Evolutionary conservation across 495 filamentous ascomycete genomes (phyloP).

Genomic region (Cryomyces minteri): DNA sequence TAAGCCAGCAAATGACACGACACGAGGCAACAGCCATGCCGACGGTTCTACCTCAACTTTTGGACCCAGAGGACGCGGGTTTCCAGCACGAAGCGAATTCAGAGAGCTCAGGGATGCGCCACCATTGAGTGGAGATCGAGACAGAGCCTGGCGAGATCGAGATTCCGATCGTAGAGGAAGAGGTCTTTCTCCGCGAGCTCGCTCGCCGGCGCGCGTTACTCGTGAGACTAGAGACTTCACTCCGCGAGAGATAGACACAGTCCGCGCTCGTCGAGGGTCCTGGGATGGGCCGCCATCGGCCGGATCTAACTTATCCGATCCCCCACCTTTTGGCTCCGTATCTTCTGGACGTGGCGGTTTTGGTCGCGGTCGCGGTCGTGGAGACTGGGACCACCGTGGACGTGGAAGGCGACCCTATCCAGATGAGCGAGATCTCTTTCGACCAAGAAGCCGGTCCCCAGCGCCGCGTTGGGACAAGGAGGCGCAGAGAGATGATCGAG

Average conservation of each 20-base stretch:
- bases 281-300: conserved; percentile 47
- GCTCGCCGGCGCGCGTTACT: conserved; percentile 7
- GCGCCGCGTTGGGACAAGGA: conserved; percentile 15
- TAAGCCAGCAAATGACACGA: too few relatives aligned
- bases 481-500: conserved; percentile 14
- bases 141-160: conserved; percentile 10
- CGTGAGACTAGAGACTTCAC: conserved; percentile 16
- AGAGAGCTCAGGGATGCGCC: conserved; percentile 15
- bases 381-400: conserved; percentile 39
- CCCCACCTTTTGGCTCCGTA: conserved; percentile 28
- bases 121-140: conserved; percentile 13
- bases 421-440: conserved; percentile 35
- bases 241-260: conserved; percentile 21
- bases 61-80: conserved; percentile 2
- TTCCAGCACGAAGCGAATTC: background rate
- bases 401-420: conserved; percentile 24
- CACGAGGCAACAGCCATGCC: too few relatives aligned
- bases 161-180: conserved; percentile 30
- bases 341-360: conserved; percentile 32
- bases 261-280: conserved; percentile 35
- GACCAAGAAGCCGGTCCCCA: conserved; percentile 42
- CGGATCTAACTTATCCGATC: conserved; percentile 49
- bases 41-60: background rate
- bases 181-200: conserved; percentile 24
- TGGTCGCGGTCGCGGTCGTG: conserved; percentile 40